Conservation (phyloP, 305 asterid genomes). For the Fraxinus xanthoxyloides region DNA sequence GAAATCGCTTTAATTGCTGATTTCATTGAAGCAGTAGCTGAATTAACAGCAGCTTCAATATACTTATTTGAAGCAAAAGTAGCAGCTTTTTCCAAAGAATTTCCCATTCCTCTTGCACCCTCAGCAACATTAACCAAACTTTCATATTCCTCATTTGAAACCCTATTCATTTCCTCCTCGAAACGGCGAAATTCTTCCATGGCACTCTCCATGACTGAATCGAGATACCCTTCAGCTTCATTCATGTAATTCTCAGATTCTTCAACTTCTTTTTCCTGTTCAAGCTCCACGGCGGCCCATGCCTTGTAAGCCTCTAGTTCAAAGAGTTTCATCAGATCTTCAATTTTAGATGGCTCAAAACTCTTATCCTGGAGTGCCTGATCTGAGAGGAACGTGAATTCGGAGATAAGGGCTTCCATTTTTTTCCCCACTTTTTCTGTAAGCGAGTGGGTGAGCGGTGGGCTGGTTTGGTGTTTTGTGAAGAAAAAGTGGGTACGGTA, state of each 20-base stretch:
- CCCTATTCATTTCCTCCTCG: neutral
- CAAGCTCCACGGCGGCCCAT: neutral
- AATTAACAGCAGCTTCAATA: constrained; percentile 17
- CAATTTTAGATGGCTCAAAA: constrained; percentile 43
- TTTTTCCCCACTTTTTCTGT: neutral
- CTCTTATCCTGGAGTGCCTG: constrained; percentile 40
- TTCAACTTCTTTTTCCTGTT: neutral
- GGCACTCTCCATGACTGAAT: constrained; percentile 1
- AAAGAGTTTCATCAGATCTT: constrained; percentile 16
- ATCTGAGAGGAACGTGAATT: constrained; percentile 42
- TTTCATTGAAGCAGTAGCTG: constrained; percentile 21
- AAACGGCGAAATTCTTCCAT: neutral
- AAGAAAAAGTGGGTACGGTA: neutral
- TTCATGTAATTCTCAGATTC: neutral
- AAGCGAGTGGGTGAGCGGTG: neutral
- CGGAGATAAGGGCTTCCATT: constrained; percentile 48
- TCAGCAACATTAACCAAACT: constrained; percentile 11
- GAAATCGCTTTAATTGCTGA: constrained; percentile 18
- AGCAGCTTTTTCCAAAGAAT: constrained; percentile 12
- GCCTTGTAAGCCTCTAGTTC: neutral
- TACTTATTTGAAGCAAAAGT: constrained; percentile 21
- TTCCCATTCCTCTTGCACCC: constrained; percentile 16
- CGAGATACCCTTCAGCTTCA: neutral
- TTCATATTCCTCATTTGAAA: neutral
- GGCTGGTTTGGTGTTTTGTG: neutral